A percentile compares a stretch with the other conserved stretches of the same genome.
phyloP scores from a whole-genome alignment of 2,329 filamentous ascomycete genomes.

The Verticillium dahliae region DNA sequence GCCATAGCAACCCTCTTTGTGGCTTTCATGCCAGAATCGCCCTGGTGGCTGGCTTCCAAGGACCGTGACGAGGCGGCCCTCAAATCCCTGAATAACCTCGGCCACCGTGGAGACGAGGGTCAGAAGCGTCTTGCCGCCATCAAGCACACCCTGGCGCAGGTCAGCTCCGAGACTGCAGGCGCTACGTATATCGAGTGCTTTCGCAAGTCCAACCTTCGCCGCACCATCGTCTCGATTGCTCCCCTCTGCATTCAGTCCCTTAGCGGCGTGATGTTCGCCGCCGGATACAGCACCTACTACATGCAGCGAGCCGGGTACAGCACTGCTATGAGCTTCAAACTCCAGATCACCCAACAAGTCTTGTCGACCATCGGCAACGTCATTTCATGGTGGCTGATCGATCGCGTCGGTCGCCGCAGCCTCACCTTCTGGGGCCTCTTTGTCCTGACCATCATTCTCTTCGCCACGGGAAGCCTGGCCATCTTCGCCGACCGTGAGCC shows the following conservation, averaged over 20 bases:
- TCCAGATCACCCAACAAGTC: slow-evolving; percentile 32
- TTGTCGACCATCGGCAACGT: slow-evolving; percentile 31
- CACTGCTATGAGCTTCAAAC: slow-evolving; percentile 23
- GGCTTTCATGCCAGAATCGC: slow-evolving; percentile 34
- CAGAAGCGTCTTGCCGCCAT: slow-evolving; percentile 21
- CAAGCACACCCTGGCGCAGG: slow-evolving; percentile 24
- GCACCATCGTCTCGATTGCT: slow-evolving; percentile 30
- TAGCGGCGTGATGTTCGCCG: slow-evolving; percentile 26
- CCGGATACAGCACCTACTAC: slow-evolving; percentile 20
- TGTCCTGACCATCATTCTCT: slow-evolving; percentile 29
- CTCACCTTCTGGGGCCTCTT: slow-evolving; percentile 27
- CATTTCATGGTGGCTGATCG: slow-evolving; percentile 29
- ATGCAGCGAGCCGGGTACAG: slow-evolving; percentile 10
- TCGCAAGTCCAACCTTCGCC: slow-evolving; percentile 27
- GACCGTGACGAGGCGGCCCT: slow-evolving; percentile 25
- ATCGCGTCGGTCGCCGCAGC: slow-evolving; percentile 26
- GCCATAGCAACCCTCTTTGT: slow-evolving; percentile 20
- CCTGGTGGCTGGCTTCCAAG: slow-evolving; percentile 31
- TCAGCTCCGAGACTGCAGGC: slow-evolving; percentile 26
- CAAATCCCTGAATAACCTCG: slow-evolving; percentile 24
- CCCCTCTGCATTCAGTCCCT: slow-evolving; percentile 27
- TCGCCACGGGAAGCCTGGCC: slow-evolving; percentile 24
- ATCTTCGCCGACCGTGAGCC: not conserved
- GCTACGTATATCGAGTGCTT: slow-evolving; percentile 33
- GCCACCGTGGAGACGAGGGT: slow-evolving; percentile 18